A percentile compares a stretch with the other conserved stretches of the same genome.
Conservation (phyloP, 371 early-diverging fungal genomes). For the Sporodiniella umbellata region DNA sequence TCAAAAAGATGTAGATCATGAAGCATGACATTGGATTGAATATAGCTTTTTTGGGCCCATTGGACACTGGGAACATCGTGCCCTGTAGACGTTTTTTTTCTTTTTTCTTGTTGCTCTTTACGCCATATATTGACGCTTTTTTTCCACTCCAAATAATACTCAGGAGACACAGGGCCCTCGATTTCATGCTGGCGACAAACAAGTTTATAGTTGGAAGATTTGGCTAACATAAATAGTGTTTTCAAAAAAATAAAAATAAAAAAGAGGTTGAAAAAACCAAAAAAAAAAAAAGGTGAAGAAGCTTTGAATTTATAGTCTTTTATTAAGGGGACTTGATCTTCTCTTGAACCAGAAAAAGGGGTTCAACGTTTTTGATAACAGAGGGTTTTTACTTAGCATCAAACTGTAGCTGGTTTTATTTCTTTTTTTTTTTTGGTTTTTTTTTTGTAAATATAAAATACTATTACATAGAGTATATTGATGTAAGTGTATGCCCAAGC, state of each 20-base stretch:
- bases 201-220: conserved; percentile 25
- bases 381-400: no score
- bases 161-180: conserved; percentile 27
- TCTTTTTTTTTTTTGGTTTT: no score
- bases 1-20: conserved; percentile 26
- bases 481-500: no score
- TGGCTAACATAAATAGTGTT: conserved; percentile 17
- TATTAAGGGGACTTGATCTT: no score
- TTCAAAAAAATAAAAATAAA: neutral
- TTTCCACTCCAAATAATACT: conserved; percentile 25
- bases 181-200: conserved; percentile 17
- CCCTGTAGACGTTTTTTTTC: conserved; percentile 9
- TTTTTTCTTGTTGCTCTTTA: conserved; percentile 14
- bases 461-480: no score
- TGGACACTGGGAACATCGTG: conserved; percentile 19
- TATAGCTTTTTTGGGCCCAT: conserved; percentile 25
- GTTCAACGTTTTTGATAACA: no score
- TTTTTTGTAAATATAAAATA: no score
- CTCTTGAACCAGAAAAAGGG: no score
- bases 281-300: no score
- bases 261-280: neutral
- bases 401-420: no score
- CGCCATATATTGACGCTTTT: conserved; percentile 17
- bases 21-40: conserved; percentile 27
- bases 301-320: no score